phyloP scores from a whole-genome alignment of 495 filamentous ascomycete species.

The Barbatosphaeria neglecta region DNA sequence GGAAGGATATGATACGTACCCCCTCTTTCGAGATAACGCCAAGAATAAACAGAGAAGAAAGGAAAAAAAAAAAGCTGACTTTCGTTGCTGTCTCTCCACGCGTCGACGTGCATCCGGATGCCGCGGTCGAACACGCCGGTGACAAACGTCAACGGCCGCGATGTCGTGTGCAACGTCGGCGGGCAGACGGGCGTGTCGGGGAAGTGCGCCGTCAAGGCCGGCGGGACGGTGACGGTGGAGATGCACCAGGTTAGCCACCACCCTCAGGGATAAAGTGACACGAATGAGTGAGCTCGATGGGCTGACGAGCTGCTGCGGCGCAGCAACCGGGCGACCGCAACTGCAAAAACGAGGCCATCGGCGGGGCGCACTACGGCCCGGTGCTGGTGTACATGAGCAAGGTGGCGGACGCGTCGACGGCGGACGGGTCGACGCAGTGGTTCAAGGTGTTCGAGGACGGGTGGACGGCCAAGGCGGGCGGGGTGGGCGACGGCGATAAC shows the following conservation, averaged over 20 bases:
- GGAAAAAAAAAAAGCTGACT: not conserved
- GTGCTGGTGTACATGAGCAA: conserved; percentile 44
- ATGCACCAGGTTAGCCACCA: conserved; percentile 30
- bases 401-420: conserved; percentile 36
- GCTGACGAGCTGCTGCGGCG: conserved; percentile 3
- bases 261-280: not conserved
- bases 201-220: conserved; percentile 35
- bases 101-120: conserved; percentile 25
- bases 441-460: conserved; percentile 41
- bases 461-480: conserved; percentile 24
- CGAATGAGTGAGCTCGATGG: too few relatives aligned
- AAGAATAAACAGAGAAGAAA: not conserved
- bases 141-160: conserved; percentile 26
- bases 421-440: conserved; percentile 29
- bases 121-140: conserved; percentile 34
- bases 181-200: conserved; percentile 17
- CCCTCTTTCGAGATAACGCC: conserved; percentile 2
- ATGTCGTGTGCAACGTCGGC: conserved; percentile 31
- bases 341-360: conserved; percentile 35
- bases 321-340: conserved; percentile 31
- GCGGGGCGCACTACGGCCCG: conserved; percentile 33
- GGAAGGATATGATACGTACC: conserved; percentile 34
- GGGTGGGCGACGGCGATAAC: conserved; percentile 29
- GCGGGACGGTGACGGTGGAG: conserved; percentile 35
- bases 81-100: conserved; percentile 15